Evolutionary conservation across 2,329 filamentous ascomycete genomes (phyloP).

Genomic region (Chaetomium strumarium): DNA sequence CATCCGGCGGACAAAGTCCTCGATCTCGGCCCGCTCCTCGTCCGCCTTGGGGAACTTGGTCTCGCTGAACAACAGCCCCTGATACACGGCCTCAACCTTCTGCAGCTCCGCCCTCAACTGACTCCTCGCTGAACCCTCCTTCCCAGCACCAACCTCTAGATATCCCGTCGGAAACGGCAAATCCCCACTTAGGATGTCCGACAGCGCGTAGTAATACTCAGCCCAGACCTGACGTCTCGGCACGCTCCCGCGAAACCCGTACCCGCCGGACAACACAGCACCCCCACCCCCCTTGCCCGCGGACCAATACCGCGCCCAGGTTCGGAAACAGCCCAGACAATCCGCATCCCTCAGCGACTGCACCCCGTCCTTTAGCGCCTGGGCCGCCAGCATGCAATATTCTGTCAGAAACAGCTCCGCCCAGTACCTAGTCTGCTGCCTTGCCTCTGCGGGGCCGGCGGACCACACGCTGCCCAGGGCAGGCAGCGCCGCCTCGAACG

Average conservation of each 20-base stretch:
- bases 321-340: constrained; percentile 52
- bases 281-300: background rate
- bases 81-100: constrained; percentile 72
- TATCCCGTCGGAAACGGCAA: constrained; percentile 53
- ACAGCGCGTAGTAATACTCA: constrained; percentile 76
- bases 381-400: constrained; percentile 63
- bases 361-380: constrained; percentile 48
- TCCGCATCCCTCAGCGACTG: constrained; percentile 46
- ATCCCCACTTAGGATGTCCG: constrained; percentile 64
- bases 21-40: constrained; percentile 71
- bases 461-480: constrained; percentile 52
- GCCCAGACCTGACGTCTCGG: constrained; percentile 70
- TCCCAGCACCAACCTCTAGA: constrained; percentile 29
- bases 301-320: constrained; percentile 68
- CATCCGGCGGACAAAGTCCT: constrained; percentile 72
- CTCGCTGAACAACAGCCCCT: constrained; percentile 69
- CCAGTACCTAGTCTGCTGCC: constrained; percentile 69
- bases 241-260: constrained; percentile 53
- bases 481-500: constrained; percentile 61
- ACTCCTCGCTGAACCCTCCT: constrained; percentile 46
- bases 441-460: constrained; percentile 40
- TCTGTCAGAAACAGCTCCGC: constrained; percentile 71
- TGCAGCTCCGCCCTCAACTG: constrained; percentile 73
- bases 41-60: constrained; percentile 80
- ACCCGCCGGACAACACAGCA: constrained; percentile 41